Base-by-base conservation (phyloP, 768 basidiomycete species). In the Calocera viscosa region DNA sequence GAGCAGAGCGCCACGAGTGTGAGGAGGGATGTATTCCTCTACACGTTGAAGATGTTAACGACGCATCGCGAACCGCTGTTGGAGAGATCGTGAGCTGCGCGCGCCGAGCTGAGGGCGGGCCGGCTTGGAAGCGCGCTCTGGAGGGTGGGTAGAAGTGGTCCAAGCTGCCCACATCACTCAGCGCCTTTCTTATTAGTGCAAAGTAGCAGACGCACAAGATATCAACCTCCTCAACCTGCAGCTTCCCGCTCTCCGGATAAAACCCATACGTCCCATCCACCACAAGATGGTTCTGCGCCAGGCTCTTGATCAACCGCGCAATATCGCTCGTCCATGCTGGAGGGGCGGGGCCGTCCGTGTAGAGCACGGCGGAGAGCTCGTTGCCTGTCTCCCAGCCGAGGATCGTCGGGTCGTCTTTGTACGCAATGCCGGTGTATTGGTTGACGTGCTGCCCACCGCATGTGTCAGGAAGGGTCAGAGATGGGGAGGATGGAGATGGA, bases 301-400 rank as follows among this genome's bases (percentile, higher is more conserved):
- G 67, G 16, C 67, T 68, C 60, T 74, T 74, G 35, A 76, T 70
- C 68, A 73, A 67, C 10, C 28, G 47, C 2, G 70, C 72, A 53
- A 72, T 72, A 2, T 67, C 60, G 65, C 68, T 65, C 3, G 73
- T 75, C 74, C 74, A 75, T 5, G 64, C 35, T 16, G 72, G 65
- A 2, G 73, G 73, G 8, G 73, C 72, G 8, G 73, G 72, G 12
- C 73, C 73, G 22, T 72, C 73, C 14, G 67, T 65, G 67, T 72
- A 72, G 53, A 70, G 71, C 63, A 67, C 69, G 10, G 70, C 73
- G 38, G 71, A 67, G 35, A 74, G 71, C 60, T 75, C 74, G 66
- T 75, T 75, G 16, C 74, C 74, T 3, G 74, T 71, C 39, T 75
- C 74, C 73, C 73, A 75, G 22, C 70, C 69, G 17, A 75, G 65